A percentile compares a stretch with the other conserved stretches of the same genome.
These are phyloP conservation scores for Nectriaceae sp. DNA, from an alignment of 2,329 filamentous ascomycete genomes.

Conservation along the genomic window DNA sequence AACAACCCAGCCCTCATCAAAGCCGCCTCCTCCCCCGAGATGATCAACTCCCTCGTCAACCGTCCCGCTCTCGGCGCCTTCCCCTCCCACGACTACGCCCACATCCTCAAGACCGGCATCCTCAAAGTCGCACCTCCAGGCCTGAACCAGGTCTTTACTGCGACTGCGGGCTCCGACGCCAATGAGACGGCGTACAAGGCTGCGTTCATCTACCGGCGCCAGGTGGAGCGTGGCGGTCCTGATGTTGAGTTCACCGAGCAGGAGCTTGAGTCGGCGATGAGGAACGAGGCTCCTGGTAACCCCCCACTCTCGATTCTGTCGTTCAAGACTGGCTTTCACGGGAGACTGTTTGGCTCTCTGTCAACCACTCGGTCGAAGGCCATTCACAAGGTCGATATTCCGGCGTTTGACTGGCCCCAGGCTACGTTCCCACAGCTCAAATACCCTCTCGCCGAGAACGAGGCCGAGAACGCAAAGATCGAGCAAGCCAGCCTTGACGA, in stretches of 20 bases:
- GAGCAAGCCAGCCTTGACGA: slow-evolving; percentile 81
- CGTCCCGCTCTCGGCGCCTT: slow-evolving; percentile 90
- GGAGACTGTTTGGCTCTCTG: slow-evolving; percentile 82
- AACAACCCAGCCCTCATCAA: slow-evolving; percentile 78
- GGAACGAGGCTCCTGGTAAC: slow-evolving; percentile 76
- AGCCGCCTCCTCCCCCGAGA: slow-evolving; percentile 73
- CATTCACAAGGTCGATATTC: slow-evolving; percentile 93
- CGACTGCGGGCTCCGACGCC: slow-evolving; percentile 85
- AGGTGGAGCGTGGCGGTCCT: slow-evolving; percentile 76
- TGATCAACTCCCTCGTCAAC: slow-evolving; percentile 82
- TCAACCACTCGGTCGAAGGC: slow-evolving; percentile 91
- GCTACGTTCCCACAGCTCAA: slow-evolving; percentile 83
- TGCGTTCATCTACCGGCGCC: slow-evolving; percentile 89
- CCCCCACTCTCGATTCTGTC: slow-evolving; percentile 81
- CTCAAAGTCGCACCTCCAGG: slow-evolving; percentile 83
- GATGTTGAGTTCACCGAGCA: slow-evolving; percentile 77
- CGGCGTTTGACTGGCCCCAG: slow-evolving; percentile 93
- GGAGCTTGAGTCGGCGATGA: slow-evolving; percentile 76
- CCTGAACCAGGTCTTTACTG: slow-evolving; percentile 86
- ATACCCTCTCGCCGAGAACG: slow-evolving; percentile 82
- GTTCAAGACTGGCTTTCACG: slow-evolving; percentile 88
- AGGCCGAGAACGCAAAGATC: slow-evolving; percentile 76
- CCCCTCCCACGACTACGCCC: slow-evolving; percentile 80
- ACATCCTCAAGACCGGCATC: slow-evolving; percentile 77
- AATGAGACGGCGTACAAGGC: slow-evolving; percentile 96